phyloP scores from a whole-genome alignment of 106 monocot genomes.

The Xerophyta viscosa region DNA sequence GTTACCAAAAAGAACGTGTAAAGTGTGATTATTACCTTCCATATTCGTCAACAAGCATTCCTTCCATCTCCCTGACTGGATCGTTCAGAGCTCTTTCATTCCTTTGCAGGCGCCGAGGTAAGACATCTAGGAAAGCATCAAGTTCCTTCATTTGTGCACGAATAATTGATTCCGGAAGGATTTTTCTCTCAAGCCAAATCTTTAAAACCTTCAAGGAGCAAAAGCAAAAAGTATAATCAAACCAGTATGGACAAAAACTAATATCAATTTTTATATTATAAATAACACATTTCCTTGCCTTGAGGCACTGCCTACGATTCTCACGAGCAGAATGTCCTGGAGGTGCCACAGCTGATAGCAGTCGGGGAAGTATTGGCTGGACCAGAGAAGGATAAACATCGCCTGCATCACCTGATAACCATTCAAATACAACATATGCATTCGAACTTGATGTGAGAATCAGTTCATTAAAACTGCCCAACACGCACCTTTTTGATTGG shows the following conservation, averaged over 20 bases:
- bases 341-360: constrained; percentile 75
- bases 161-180: constrained; percentile 62
- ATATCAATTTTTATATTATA: background rate
- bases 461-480: background rate
- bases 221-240: constrained; percentile 1
- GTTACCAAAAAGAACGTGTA: too few species aligned
- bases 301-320: constrained; percentile 90
- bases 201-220: constrained; percentile 63
- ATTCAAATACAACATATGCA: background rate
- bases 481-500: constrained; percentile 49
- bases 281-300: constrained; percentile 34
- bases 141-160: constrained; percentile 75
- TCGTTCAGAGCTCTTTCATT: constrained; percentile 86
- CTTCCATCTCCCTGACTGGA: constrained; percentile 90
- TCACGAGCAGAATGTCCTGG: constrained; percentile 73
- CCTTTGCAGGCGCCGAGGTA: constrained; percentile 50
- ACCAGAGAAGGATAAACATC: constrained; percentile 75
- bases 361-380: constrained; percentile 61
- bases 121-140: constrained; percentile 55
- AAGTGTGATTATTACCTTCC: constrained; percentile 47
- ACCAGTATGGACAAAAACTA: background rate
- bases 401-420: constrained; percentile 55
- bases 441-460: background rate
- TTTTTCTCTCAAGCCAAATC: constrained; percentile 89
- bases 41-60: constrained; percentile 99